phyloP scores from a whole-genome alignment of 2,329 filamentous ascomycete genomes.

The Didymella glomerata region DNA sequence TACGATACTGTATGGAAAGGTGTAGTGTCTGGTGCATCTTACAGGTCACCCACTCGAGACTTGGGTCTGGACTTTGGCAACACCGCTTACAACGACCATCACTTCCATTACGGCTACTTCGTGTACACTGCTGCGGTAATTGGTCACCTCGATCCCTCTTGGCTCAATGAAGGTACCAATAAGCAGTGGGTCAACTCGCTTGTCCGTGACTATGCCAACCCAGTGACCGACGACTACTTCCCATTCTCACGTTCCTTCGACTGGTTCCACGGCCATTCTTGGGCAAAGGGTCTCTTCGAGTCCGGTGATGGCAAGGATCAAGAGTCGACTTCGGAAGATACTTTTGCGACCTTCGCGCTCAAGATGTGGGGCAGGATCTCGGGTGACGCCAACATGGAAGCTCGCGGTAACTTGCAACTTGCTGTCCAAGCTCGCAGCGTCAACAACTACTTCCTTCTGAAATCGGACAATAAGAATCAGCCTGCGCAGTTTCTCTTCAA shows the following conservation, averaged over 20 bases:
- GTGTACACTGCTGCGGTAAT: conserved; percentile 88
- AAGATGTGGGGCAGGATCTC: conserved; percentile 92
- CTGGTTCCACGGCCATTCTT: conserved; percentile 92
- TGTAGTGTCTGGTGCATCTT: conserved; percentile 76
- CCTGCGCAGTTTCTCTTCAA: conserved; percentile 82
- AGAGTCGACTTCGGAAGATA: conserved; percentile 93
- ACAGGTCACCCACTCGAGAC: conserved; percentile 53
- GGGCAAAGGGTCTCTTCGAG: conserved; percentile 84
- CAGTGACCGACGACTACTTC: conserved; percentile 73
- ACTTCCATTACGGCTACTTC: conserved; percentile 83
- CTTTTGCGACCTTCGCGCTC: conserved; percentile 84
- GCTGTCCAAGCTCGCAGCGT: conserved; percentile 78
- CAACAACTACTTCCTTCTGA: conserved; percentile 84
- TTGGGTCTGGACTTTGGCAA: conserved; percentile 87
- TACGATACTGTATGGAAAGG: conserved; percentile 77
- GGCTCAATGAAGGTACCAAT: conserved; percentile 71
- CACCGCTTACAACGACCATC: conserved; percentile 77
- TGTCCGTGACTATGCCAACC: conserved; percentile 84
- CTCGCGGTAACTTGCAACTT: conserved; percentile 82
- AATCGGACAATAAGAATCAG: conserved; percentile 73
- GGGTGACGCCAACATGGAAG: conserved; percentile 80
- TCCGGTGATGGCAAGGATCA: conserved; percentile 82
- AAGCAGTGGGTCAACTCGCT: conserved; percentile 83
- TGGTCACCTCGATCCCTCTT: conserved; percentile 78
- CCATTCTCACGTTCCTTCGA: conserved; percentile 80